Percentiles rank a stretch among this genome's conserved stretches.
phyloP scores from a whole-genome alignment of 2,329 filamentous ascomycete genomes.

The Fusarium illudens region DNA sequence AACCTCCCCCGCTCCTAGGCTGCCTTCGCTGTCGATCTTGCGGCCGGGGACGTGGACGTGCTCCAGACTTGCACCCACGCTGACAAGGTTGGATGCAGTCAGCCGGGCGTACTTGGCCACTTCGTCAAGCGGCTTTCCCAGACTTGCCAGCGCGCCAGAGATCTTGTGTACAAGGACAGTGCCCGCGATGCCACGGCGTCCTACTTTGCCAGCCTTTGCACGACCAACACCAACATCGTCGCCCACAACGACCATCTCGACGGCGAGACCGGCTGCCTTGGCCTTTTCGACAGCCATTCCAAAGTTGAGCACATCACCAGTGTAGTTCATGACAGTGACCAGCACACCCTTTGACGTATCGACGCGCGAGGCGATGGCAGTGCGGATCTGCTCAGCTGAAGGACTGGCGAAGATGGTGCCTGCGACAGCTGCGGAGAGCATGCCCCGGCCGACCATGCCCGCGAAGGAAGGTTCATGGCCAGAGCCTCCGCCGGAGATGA shows the following conservation, averaged over 20 bases:
- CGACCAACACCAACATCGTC: conserved; percentile 93
- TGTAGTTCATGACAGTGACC: conserved; percentile 97
- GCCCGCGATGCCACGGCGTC: conserved; percentile 87
- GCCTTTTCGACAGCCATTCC: conserved; percentile 94
- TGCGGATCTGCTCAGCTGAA: conserved; percentile 81
- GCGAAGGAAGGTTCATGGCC: conserved; percentile 92
- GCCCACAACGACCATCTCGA: conserved; percentile 90
- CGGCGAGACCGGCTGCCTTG: conserved; percentile 76
- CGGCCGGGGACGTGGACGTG: conserved; percentile 95
- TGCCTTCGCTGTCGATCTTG: conserved; percentile 64
- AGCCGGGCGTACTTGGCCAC: conserved; percentile 77
- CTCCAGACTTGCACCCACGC: conserved; percentile 83
- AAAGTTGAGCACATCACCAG: conserved; percentile 89
- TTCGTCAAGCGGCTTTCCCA: conserved; percentile 72
- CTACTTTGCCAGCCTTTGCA: conserved; percentile 86
- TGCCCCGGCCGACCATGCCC: conserved; percentile 82
- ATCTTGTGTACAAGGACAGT: conserved; percentile 94
- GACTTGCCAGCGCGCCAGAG: conserved; percentile 80
- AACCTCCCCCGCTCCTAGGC: conserved; percentile 63
- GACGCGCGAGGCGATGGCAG: conserved; percentile 77
- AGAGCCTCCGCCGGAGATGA: conserved; percentile 88
- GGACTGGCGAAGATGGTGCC: conserved; percentile 89
- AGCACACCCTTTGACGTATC: conserved; percentile 77
- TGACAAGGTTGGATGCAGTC: conserved; percentile 79
- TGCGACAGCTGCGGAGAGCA: conserved; percentile 83